A percentile compares a stretch with the other conserved stretches of the same genome.
Conservation (phyloP, 2,329 filamentous ascomycete species). For the Talaromyces sp. region DNA sequence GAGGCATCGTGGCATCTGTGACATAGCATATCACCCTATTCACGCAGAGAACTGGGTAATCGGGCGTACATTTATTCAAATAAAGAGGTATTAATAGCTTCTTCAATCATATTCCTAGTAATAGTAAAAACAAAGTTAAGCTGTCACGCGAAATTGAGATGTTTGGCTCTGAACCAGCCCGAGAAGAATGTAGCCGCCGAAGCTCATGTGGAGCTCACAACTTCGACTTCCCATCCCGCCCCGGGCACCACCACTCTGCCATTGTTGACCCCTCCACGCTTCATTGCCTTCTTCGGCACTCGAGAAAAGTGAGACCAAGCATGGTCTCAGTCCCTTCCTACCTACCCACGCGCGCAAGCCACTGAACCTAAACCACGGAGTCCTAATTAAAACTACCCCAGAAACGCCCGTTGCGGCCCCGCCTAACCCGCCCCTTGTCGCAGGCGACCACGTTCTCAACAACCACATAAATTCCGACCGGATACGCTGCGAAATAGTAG, state of each 20-base stretch:
- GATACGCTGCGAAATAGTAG: conserved; percentile 10
- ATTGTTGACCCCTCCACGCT: conserved; percentile 10
- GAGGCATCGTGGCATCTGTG: neutral
- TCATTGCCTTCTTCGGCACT: conserved; percentile 3
- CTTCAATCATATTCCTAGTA: neutral
- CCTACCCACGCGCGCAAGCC: conserved; percentile 16
- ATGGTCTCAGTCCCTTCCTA: conserved; percentile 22
- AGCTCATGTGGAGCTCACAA: conserved; percentile 29
- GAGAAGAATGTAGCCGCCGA: conserved; percentile 22
- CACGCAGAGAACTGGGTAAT: neutral
- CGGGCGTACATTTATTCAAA: neutral
- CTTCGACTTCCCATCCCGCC: conserved; percentile 20
- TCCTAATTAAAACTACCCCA: neutral
- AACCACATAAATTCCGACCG: conserved; percentile 7
- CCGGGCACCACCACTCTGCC: neutral
- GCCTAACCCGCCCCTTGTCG: conserved; percentile 18
- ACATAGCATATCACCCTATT: neutral
- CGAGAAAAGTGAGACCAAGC: conserved; percentile 15
- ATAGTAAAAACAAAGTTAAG: no score
- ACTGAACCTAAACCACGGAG: conserved; percentile 16
- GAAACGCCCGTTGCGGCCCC: conserved; percentile 9
- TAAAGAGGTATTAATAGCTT: neutral
- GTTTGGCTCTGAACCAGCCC: neutral
- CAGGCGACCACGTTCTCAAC: conserved; percentile 11
- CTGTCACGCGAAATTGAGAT: neutral